Conservation (phyloP, 306 rosid species). For the Psophocarpus tetragonolobus region DNA sequence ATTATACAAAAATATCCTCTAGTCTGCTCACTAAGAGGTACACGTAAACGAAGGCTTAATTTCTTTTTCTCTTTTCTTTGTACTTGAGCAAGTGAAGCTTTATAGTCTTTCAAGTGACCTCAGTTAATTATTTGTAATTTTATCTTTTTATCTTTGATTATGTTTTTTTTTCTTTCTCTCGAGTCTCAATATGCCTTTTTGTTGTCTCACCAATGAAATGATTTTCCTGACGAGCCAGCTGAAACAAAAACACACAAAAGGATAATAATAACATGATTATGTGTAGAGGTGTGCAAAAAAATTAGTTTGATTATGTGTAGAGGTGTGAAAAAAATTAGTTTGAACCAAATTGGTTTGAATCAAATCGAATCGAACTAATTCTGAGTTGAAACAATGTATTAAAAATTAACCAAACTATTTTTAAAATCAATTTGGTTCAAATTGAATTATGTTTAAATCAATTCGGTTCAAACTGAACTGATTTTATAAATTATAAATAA, state of each 20-base stretch:
- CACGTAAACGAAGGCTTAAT: not conserved
- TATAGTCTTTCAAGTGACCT: not conserved
- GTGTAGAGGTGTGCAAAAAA: too few relatives aligned
- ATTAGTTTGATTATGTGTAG: too few relatives aligned
- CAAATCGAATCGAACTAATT: too few relatives aligned
- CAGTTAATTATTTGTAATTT: not conserved
- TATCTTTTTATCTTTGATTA: not conserved
- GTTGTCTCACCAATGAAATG: not conserved
- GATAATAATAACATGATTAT: too few relatives aligned
- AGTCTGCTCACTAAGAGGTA: not conserved
- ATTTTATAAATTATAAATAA: too few relatives aligned
- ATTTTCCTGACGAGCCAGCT: not conserved
- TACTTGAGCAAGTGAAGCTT: not conserved
- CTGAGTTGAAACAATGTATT: too few relatives aligned
- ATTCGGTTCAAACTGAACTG: too few relatives aligned
- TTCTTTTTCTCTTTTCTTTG: not conserved
- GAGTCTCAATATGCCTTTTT: not conserved
- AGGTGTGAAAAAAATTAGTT: too few relatives aligned
- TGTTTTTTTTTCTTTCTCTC: not conserved
- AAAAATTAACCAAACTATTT: too few relatives aligned
- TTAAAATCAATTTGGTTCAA: too few relatives aligned
- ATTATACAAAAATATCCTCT: not conserved
- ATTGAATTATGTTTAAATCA: too few relatives aligned
- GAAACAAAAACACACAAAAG: not conserved
- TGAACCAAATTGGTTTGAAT: too few relatives aligned